A percentile compares a stretch with the other conserved stretches of the same genome.
Conservation (phyloP, 306 rosid genomes). For the Acacia melanoxylon region DNA sequence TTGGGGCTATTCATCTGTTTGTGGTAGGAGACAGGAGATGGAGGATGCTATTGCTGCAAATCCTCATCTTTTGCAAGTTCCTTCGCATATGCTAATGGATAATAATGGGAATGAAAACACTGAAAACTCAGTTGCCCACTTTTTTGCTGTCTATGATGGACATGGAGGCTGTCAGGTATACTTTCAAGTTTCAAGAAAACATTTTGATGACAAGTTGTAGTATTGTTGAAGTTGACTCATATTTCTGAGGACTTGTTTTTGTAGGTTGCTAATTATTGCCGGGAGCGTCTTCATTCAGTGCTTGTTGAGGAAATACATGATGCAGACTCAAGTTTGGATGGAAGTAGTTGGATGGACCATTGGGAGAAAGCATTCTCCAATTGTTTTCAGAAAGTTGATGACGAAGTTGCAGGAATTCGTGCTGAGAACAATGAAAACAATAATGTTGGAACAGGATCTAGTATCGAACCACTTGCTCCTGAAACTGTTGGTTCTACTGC, state of each 20-base stretch:
- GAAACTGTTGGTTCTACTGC: constrained; percentile 85
- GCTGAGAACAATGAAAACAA: constrained; percentile 23
- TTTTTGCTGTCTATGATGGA: constrained; percentile 81
- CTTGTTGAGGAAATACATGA: constrained; percentile 63
- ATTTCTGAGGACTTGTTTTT: constrained; percentile 22
- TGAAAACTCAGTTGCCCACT: constrained; percentile 44
- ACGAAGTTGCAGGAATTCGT: constrained; percentile 49
- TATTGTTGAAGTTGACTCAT: constrained; percentile 27
- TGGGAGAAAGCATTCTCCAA: constrained; percentile 64
- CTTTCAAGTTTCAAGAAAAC: constrained; percentile 1
- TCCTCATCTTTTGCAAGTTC: constrained; percentile 54
- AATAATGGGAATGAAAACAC: constrained; percentile 32
- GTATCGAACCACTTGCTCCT: constrained; percentile 47
- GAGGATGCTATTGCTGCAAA: constrained; percentile 66
- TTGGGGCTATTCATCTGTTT: constrained; percentile 64
- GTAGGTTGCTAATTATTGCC: constrained; percentile 82
- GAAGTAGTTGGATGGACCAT: constrained; percentile 43
- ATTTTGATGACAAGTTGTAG: constrained; percentile 5
- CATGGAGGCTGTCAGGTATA: constrained; percentile 81
- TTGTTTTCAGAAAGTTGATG: constrained; percentile 70
- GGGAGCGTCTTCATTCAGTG: constrained; percentile 59
- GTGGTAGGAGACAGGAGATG: constrained; percentile 82
- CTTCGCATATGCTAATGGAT: constrained; percentile 49
- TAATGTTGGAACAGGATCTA: constrained; percentile 25
- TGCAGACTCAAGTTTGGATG: constrained; percentile 36